These are phyloP conservation scores for Phytophthora boehmeriae DNA, from an alignment of 352 stramenopile species.

Conservation along the genomic window DNA sequence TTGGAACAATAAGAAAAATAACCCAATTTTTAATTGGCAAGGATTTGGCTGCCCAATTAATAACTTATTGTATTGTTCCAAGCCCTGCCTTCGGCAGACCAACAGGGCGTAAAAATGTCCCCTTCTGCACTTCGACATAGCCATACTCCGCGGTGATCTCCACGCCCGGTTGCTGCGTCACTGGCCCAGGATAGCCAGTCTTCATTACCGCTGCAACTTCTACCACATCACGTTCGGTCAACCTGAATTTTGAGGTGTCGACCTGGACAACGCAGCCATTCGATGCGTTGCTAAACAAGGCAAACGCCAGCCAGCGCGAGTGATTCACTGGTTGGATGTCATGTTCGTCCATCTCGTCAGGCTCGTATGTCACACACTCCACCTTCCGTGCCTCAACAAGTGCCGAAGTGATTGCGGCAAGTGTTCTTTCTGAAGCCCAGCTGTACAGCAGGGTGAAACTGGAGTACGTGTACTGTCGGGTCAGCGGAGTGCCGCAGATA, in stretches of 20 bases:
- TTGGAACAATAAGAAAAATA: too few relatives aligned
- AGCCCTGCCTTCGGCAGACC: too few relatives aligned
- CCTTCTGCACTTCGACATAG: background rate
- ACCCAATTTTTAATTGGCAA: too few relatives aligned
- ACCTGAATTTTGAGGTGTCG: background rate
- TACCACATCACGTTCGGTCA: background rate
- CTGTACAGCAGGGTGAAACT: background rate
- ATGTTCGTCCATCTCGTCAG: background rate
- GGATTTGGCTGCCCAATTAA: too few relatives aligned
- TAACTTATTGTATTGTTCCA: too few relatives aligned
- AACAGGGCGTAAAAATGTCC: background rate
- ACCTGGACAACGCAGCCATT: background rate
- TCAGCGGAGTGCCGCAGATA: background rate
- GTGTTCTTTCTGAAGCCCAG: background rate
- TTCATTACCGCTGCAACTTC: background rate
- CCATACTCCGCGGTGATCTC: background rate
- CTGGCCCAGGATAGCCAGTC: background rate
- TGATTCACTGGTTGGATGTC: background rate
- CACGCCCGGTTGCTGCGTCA: background rate
- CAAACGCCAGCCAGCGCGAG: background rate
- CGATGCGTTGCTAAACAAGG: background rate
- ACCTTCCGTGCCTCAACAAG: background rate
- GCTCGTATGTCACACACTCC: background rate
- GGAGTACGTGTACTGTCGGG: background rate
- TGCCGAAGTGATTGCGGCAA: background rate